These are phyloP conservation scores for Aureobasidium sp. DNA, from an alignment of 2,329 filamentous ascomycete genomes.

Conservation along the genomic window DNA sequence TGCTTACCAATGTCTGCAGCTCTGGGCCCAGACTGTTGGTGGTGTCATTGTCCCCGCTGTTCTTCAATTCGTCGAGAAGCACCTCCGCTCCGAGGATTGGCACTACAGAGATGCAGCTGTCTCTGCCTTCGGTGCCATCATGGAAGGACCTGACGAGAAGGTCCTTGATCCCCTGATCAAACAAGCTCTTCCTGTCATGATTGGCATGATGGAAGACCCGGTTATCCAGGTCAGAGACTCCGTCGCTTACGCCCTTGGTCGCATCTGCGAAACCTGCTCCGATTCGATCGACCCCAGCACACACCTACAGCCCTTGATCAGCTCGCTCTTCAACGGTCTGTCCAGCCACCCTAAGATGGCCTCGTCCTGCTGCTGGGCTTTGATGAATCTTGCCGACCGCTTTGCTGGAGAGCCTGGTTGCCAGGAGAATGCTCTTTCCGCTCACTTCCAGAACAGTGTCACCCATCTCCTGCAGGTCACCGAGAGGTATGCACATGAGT, in stretches of 20 bases:
- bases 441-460: slow-evolving; percentile 89
- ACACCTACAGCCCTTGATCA: slow-evolving; percentile 79
- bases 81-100: slow-evolving; percentile 89
- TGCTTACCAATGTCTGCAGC: slow-evolving; percentile 90
- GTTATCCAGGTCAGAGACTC: slow-evolving; percentile 91
- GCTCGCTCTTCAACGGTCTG: slow-evolving; percentile 81
- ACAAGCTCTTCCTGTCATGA: slow-evolving; percentile 85
- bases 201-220: slow-evolving; percentile 84
- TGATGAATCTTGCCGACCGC: slow-evolving; percentile 96
- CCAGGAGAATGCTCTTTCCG: slow-evolving; percentile 72
- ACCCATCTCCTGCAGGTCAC: slow-evolving; percentile 79
- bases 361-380: slow-evolving; percentile 94
- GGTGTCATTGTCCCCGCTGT: slow-evolving; percentile 79
- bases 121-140: slow-evolving; percentile 94
- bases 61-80: slow-evolving; percentile 81
- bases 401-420: slow-evolving; percentile 83
- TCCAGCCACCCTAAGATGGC: slow-evolving; percentile 94
- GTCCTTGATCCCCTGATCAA: slow-evolving; percentile 90
- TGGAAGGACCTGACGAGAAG: slow-evolving; percentile 95
- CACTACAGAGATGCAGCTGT: slow-evolving; percentile 91
- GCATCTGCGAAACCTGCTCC: slow-evolving; percentile 89
- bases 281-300: slow-evolving; percentile 79
- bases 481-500: slow-evolving; percentile 47
- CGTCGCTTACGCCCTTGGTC: slow-evolving; percentile 88
- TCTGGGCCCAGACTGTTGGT: slow-evolving; percentile 89